Evolutionary conservation across 1,284 basidiomycete genomes (phyloP), one percentile per base, ranked within the genome.

Genomic region (Fomitopsis palustris): DNA sequence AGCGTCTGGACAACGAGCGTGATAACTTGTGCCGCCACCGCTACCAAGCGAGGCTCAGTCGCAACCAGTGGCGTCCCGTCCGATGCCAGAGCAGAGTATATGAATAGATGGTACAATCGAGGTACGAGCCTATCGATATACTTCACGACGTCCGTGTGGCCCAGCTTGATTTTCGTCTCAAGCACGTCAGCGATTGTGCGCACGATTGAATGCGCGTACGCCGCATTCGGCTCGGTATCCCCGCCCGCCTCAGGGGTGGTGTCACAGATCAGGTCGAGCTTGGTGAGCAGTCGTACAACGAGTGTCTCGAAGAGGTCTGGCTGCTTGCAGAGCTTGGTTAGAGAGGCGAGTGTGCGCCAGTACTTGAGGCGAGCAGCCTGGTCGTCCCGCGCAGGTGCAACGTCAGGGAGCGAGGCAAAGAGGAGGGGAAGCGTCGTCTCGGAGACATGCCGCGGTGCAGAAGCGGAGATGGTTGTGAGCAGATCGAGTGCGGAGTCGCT

Each of bases 201-300:
- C 31, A 97, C 78, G n/a, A 97, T 80, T 33, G 93, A 86, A 73
- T 93, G 92, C 0, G 86, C 86, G 69, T 95, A 97, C 10, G 93
- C 90, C 1, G 89, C 84, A 19, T 72, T 76, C 14, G 84, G 78
- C 69, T 92, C 88, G 9, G 70, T 78, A 16, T 65, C 67, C 17
- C 59, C 39, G 21, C 56, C 61, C 16, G 51, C 62, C 53, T 47
- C 31, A 9, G 14, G 23, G 12, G 47, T 27, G 1, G 78, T 74
- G n/a, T 83, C 72, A 64, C 85, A 88, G 39, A 92, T 71, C 1
- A 90, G 69, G 62, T 95, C 91, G 27, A 98, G 77, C 72, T 94
- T 93, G 1, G 90, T 87, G 0, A 82, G 85, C 12, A 98, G 77
- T 23, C 91, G 86, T 49, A 94, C 83, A 41, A 94, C 85, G 31